Conservation (phyloP, 192 early-diverging fungal species). For the Podochytrium sp. region DNA sequence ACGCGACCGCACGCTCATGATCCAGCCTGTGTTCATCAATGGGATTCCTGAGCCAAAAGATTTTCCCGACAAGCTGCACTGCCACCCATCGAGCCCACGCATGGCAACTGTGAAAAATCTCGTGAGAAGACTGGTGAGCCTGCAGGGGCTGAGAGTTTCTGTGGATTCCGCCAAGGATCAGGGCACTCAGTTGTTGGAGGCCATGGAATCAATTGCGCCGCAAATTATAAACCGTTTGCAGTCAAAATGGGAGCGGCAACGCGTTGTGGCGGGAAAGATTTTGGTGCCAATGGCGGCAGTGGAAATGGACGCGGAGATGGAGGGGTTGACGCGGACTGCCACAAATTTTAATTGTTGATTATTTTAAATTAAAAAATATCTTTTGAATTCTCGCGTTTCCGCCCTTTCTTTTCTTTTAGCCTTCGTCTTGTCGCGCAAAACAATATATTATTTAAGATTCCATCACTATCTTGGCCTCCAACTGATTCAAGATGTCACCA, state of each 20-base stretch:
- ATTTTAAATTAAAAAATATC: too few species aligned
- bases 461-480: too few species aligned
- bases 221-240: conserved; percentile 1
- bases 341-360: too few species aligned
- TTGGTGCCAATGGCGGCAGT: too few species aligned
- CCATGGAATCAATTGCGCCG: not conserved
- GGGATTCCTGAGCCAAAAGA: conserved; percentile 8
- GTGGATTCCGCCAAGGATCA: not conserved
- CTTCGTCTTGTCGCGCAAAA: too few species aligned
- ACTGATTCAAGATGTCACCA: too few species aligned
- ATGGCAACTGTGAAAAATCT: conserved; percentile 5
- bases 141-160: not conserved
- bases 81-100: not conserved
- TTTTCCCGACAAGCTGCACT: conserved; percentile 1
- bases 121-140: not conserved
- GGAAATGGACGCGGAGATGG: too few species aligned
- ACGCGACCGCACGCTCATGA: not conserved
- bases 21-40: conserved; percentile 9
- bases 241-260: conserved; percentile 1
- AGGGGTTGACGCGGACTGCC: too few species aligned
- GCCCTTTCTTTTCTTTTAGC: too few species aligned
- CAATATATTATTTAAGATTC: too few species aligned
- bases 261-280: not conserved
- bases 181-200: not conserved
- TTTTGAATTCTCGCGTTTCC: too few species aligned